Percentiles rank a stretch among this genome's conserved stretches.
phyloP scores from a whole-genome alignment of 257 asterid species.

The Solanum peruvianum region DNA sequence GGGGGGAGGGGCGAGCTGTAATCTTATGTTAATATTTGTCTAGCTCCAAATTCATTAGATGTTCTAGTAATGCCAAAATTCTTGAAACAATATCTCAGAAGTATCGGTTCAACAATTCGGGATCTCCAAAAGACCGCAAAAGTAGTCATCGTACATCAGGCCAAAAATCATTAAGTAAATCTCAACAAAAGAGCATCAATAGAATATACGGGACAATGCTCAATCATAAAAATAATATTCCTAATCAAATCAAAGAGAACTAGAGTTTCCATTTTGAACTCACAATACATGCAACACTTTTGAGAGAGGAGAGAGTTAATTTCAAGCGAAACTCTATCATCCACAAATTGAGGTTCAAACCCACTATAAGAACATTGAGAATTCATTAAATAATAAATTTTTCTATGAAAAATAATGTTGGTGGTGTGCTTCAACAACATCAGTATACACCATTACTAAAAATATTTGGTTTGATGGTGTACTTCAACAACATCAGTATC shows the following conservation, averaged over 20 bases:
- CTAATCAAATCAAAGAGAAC: not conserved
- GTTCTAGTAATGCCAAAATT: too few relatives aligned
- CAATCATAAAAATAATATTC: not conserved
- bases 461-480: too few relatives aligned
- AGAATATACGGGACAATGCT: not conserved
- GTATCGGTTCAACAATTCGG: constrained; percentile 16
- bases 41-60: too few relatives aligned
- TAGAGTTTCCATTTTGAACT: not conserved
- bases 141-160: too few relatives aligned
- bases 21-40: too few relatives aligned
- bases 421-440: too few relatives aligned
- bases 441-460: too few relatives aligned
- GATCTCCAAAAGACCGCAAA: not conserved
- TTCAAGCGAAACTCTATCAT: not conserved
- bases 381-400: not conserved
- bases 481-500: not conserved
- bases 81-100: not conserved
- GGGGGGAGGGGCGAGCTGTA: too few relatives aligned
- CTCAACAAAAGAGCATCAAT: too few relatives aligned
- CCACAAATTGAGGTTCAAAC: not conserved
- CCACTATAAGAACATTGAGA: not conserved
- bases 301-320: not conserved
- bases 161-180: not conserved
- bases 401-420: not conserved
- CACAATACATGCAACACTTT: not conserved